Evolutionary conservation across 2,329 filamentous ascomycete genomes (phyloP), one percentile per base, ranked within the genome.

Genomic region (Paramyrothecium roridum): DNA sequence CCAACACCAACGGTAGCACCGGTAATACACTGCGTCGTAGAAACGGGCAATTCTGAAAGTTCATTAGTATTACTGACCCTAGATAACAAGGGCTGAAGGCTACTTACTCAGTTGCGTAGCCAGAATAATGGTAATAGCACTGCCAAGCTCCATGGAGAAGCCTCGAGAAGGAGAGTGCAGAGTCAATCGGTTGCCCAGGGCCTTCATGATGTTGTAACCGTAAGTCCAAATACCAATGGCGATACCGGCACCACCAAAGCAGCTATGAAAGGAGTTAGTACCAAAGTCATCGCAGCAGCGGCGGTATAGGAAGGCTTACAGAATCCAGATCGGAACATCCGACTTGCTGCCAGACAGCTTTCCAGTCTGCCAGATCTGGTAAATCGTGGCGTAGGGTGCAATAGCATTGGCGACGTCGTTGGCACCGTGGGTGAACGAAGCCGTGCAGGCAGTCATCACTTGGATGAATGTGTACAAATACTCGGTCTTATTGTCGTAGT

Each of bases 391-490:
- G 64, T 82, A 87, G 1, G 85, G 85, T 2, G 80, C 84, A 54
- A 86, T 80, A 8, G 84, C 83, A 62, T 80, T 88, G 63, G 81
- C 75, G 11, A 88, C 82, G 61, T 88, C 86, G 67, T 88, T 89
- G 60, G 84, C 84, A 22, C 86, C 86, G 70, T 89, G 85, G 0
- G 82, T 82, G 61, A 88, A 87, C 0, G 83, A 86, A 3, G 84
- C 84, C 19, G 84, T 84, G 61, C 80, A 80, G 13, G 85, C 84
- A 11, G 84, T 85, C 71, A 84, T 76, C 63, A 86, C 71, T 63
- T 85, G 83, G 53, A 84, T 75, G 66, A 84, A 86, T 8, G 80
- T 82, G 70, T 82, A 86, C 45, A 83, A 73, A 68, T 83, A 83
- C 69, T 87, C 84, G 3, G 61, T 55, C 0, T 54, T 63, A 70